Conservation (phyloP, 75 land plant species). For the Larix kaempferi region DNA sequence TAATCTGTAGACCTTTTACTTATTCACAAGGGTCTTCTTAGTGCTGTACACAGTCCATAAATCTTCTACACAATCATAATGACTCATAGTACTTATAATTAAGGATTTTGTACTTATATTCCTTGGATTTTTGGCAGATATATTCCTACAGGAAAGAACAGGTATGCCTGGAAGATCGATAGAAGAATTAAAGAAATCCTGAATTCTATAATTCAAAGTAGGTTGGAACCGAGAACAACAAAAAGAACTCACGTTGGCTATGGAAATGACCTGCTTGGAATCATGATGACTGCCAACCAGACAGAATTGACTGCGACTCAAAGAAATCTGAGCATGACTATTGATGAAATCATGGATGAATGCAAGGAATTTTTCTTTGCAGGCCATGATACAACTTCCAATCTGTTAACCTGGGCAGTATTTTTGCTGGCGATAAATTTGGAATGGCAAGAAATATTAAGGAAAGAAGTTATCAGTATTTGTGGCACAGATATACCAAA, state of each 20-base stretch:
- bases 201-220: conserved; percentile 22
- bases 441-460: conserved; percentile 22
- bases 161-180: conserved; percentile 39
- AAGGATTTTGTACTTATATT: too few relatives aligned
- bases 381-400: conserved; percentile 61
- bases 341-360: conserved; percentile 63
- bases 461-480: conserved; percentile 22
- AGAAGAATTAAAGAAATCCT: conserved; percentile 31
- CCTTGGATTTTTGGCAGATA: conserved; percentile 18
- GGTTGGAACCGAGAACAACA: neutral
- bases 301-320: neutral
- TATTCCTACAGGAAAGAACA: conserved; percentile 50
- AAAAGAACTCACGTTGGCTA: conserved; percentile 17
- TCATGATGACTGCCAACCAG: conserved; percentile 28
- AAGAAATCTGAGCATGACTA: conserved; percentile 21
- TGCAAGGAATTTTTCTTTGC: conserved; percentile 72
- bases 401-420: conserved; percentile 38
- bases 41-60: too few relatives aligned
- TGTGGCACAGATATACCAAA: conserved; percentile 15
- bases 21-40: too few relatives aligned
- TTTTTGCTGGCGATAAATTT: conserved; percentile 21
- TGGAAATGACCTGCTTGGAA: conserved; percentile 34
- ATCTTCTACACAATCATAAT: too few relatives aligned
- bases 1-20: too few relatives aligned
- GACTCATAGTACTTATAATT: too few relatives aligned